Percentiles rank a stretch among this genome's conserved stretches.
Evolutionary conservation across 345 rosid species (phyloP).

Genomic region (Euphorbia pulcherrima): DNA sequence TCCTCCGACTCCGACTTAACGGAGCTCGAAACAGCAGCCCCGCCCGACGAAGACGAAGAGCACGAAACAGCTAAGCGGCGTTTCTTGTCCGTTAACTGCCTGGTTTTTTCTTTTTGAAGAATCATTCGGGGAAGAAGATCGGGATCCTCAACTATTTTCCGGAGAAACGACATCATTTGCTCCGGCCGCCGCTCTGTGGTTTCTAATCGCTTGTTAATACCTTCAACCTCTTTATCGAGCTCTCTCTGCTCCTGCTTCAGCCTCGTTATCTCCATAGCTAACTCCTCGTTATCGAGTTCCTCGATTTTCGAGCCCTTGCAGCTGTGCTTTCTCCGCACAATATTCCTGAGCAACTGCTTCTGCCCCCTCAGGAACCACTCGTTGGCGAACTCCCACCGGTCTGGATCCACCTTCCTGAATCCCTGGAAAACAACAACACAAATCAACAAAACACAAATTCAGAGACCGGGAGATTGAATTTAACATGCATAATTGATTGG

Average conservation of each 20-base stretch:
- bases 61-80: constrained; percentile 42
- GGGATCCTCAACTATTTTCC: constrained; percentile 75
- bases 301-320: constrained; percentile 18
- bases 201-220: constrained; percentile 67
- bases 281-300: constrained; percentile 59
- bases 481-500: too few relatives aligned
- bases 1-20: constrained; percentile 55
- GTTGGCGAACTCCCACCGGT: constrained; percentile 32
- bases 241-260: constrained; percentile 66
- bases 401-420: constrained; percentile 32
- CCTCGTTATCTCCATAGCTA: constrained; percentile 62
- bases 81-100: constrained; percentile 39
- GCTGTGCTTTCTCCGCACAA: constrained; percentile 20
- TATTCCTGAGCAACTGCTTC: constrained; percentile 24
- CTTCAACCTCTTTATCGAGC: constrained; percentile 53
- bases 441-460: not conserved
- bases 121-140: constrained; percentile 67
- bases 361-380: constrained; percentile 30
- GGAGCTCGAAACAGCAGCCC: constrained; percentile 41
- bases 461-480: too few relatives aligned
- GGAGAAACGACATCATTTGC: constrained; percentile 87
- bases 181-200: constrained; percentile 82
- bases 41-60: constrained; percentile 32
- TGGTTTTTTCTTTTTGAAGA: constrained; percentile 46
- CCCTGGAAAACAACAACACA: constrained; percentile 11